Conservation (phyloP, 768 basidiomycete species). For the Aureoboletus auriporus region DNA sequence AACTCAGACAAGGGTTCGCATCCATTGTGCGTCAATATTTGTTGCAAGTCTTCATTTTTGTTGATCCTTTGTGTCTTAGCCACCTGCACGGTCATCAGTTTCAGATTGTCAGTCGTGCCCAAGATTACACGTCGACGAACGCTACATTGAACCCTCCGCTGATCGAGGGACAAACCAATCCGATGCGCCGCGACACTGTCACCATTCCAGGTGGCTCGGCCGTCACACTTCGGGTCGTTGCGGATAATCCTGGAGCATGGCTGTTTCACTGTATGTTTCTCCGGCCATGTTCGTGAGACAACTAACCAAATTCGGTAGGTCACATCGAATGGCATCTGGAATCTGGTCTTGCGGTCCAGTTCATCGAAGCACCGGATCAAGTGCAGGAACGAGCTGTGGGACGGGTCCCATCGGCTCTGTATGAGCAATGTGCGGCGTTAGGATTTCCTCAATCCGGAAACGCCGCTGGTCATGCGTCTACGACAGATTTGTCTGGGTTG, state of each 20-base stretch:
- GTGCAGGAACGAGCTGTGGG: constrained; percentile 50
- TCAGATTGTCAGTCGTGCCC: constrained; percentile 71
- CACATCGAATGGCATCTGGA: constrained; percentile 88
- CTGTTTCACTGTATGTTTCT: constrained; percentile 67
- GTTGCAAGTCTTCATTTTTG: not conserved
- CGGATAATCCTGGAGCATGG: constrained; percentile 94
- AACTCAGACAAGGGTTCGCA: constrained; percentile 74
- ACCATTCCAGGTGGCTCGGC: constrained; percentile 65
- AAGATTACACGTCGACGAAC: constrained; percentile 71
- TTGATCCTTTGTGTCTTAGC: constrained; percentile 39
- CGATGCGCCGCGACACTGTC: constrained; percentile 88
- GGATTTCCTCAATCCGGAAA: constrained; percentile 69
- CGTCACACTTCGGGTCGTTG: constrained; percentile 72
- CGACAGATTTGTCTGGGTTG: constrained; percentile 66
- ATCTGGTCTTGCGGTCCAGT: constrained; percentile 77
- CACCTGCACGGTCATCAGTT: constrained; percentile 89
- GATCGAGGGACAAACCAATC: constrained; percentile 76
- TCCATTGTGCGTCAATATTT: constrained; percentile 61
- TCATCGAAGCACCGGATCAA: constrained; percentile 77
- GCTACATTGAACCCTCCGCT: constrained; percentile 76
- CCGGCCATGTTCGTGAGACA: not conserved
- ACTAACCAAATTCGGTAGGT: constrained; percentile 35
- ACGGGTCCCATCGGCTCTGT: constrained; percentile 52
- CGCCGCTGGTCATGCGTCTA: constrained; percentile 73
- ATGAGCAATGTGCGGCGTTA: constrained; percentile 69